Evolutionary conservation across 768 basidiomycete species (phyloP), one percentile per base, ranked within the genome.

Genomic region (Dacryopinax spathularia): DNA sequence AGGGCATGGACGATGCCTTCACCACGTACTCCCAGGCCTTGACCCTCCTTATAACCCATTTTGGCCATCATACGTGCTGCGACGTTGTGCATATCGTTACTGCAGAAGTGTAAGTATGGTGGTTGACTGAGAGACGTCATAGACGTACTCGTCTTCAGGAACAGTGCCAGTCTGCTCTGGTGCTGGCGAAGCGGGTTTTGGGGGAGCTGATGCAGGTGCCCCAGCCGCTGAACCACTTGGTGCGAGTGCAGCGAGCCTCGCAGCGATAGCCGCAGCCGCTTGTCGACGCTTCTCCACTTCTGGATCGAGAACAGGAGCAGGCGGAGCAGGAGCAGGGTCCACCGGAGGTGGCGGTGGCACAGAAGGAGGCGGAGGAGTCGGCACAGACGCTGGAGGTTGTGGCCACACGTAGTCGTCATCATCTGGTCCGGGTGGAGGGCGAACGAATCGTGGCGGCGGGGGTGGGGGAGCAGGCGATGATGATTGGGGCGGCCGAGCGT

Each of bases 11-110:
- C 84, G 44, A 98, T 94, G 1, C 93, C 93, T 1, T 81, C 80
- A 7, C 85, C 89, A 65, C 89, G 84, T 0, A 81, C 86, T 34
- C 95, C 95, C 1, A 97, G 80, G 10, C 94, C 94, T 74, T 92
- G 86, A 1, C 95, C 95, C 72, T 91, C 90, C 72, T 89, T 88
- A 72, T 96, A 91, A 0, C 94, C 94, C 89, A 89, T 94, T 76
- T 93, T 96, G 1, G 89, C 89, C 92, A 96, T 95, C 68, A 95
- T 72, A 34, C 89, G 85, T 13, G 86, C 85, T 33, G 91, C 91
- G 68, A 94, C 91, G 13, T 81, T 82, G 63, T 84, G 85, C 0
- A 84, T 83, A 66, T 89, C 84, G 36, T 83, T 77, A 62, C 81
- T 80, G 63, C 27, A 33, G 7, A 36, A 10, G n/a, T 2, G 35